Evolutionary conservation across 768 basidiomycete species (phyloP), one percentile per base, ranked within the genome.

Genomic region (Trametes punicea): DNA sequence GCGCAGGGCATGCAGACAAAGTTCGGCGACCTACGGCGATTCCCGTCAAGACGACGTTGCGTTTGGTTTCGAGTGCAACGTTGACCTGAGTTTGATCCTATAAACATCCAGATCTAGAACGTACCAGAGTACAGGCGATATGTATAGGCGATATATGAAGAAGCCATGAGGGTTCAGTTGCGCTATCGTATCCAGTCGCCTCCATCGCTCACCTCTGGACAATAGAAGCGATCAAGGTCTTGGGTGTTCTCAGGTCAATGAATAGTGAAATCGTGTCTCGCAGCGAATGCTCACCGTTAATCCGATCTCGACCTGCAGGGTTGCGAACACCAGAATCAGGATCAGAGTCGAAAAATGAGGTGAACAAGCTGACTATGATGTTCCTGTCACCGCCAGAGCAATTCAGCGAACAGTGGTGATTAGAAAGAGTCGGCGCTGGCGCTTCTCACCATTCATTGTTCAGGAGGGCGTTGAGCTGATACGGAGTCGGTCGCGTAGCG

Each of bases 141-240:
- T 31, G 25, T 52, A 40, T n/a, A 52, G 50, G 21, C 46, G 45
- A 39, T 31, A 47, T 2, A 46, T 46, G 20, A 57, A 52, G 51
- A 47, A 52, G 21, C 56, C 52, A 20, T 2, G 8, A 36, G 6
- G 38, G 36, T 2, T 38, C 16, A 38, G 36, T 10, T 38, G n/a
- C 34, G 2, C 15, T 38, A 3, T 18, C 15, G 36, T n/a, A 4
- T 16, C 2, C 16, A 38, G 5, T 13, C 9, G 16, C 15, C 18
- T 16, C 1, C 36, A 38, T 13, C n/a, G 10, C 56, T 46, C 18
- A 52, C 56, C 27, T 25, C 18, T 57, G 56, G 11, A 44, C 46
- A 20, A 57, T 33, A 13, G 38, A 30, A 1, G 50, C 56, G 6
- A 41, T 46, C 18, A 52, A 21, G 15, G 45, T 47, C 56, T 57